Evolutionary conservation across 805 yeast genomes (phyloP).

Genomic region (Cyberlindnera petersonii): DNA sequence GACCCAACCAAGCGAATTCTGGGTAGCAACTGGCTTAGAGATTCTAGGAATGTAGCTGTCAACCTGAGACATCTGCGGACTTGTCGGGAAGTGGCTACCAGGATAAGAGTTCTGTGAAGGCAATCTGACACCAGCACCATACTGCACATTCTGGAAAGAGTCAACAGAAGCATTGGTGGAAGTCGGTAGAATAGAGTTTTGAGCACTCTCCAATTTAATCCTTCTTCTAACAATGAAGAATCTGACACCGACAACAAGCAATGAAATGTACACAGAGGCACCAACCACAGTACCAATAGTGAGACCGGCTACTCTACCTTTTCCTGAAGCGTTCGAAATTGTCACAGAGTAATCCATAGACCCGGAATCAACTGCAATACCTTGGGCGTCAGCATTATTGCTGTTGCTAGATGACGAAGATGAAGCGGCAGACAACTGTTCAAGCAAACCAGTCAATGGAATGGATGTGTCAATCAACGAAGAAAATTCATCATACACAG

Average conservation of each 20-base stretch:
- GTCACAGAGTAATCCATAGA: slow-evolving; percentile 29
- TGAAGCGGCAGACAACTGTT: slow-evolving; percentile 8
- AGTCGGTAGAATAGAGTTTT: slow-evolving; percentile 15
- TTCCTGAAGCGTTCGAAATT: slow-evolving; percentile 14
- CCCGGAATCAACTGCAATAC: slow-evolving; percentile 23
- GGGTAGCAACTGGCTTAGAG: slow-evolving; percentile 65
- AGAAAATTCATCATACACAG: slow-evolving; percentile 55
- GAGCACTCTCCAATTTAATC: slow-evolving; percentile 17
- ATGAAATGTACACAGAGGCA: slow-evolving; percentile 57
- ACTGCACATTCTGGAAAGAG: slow-evolving; percentile 16
- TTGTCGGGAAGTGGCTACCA: neutral
- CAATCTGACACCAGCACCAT: slow-evolving; percentile 24
- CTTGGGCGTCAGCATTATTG: slow-evolving; percentile 4
- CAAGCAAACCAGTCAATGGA: slow-evolving; percentile 47
- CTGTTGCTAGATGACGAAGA: slow-evolving; percentile 14
- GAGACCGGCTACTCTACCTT: slow-evolving; percentile 59
- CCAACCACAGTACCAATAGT: slow-evolving; percentile 84
- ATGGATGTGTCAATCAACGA: slow-evolving; percentile 67
- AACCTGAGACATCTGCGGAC: slow-evolving; percentile 25
- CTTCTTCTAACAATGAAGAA: slow-evolving; percentile 36
- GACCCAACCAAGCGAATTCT: slow-evolving; percentile 71
- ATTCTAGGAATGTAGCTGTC: slow-evolving; percentile 41
- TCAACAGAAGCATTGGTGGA: slow-evolving; percentile 17
- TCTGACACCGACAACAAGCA: slow-evolving; percentile 53
- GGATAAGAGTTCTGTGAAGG: slow-evolving; percentile 4